Percentiles rank a stretch among this genome's conserved stretches.
phyloP scores from a whole-genome alignment of 257 asterid species.

The Solanum pimpinellifolium region DNA sequence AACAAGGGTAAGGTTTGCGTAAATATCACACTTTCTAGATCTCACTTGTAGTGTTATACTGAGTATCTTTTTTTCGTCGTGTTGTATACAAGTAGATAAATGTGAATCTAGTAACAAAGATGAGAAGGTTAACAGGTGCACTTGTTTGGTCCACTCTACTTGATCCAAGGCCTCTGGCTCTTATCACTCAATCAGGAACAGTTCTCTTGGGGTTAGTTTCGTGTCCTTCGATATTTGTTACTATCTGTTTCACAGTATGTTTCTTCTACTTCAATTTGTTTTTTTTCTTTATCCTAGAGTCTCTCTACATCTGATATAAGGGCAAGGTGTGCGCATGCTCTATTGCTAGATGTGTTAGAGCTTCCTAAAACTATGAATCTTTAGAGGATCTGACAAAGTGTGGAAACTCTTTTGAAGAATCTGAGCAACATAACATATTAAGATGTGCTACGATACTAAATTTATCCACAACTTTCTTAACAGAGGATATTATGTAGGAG shows the following conservation, averaged over 20 bases:
- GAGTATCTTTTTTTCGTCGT: neutral
- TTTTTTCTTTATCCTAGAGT: no score
- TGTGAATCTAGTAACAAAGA: neutral
- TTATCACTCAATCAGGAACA: constrained; percentile 48
- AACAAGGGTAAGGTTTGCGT: no score
- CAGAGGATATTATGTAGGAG: constrained; percentile 47
- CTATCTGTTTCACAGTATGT: neutral
- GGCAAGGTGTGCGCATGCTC: no score
- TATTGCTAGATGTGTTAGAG: neutral
- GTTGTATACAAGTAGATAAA: neutral
- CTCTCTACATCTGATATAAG: no score
- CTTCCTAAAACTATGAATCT: neutral
- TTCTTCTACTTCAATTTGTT: neutral
- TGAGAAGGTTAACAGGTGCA: constrained; percentile 18
- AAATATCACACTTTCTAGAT: no score
- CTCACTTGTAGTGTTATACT: no score
- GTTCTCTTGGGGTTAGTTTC: constrained; percentile 24
- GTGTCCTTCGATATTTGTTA: neutral
- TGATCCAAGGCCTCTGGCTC: constrained; percentile 35
- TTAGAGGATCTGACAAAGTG: neutral
- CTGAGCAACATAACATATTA: neutral
- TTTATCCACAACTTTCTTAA: neutral
- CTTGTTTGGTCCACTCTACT: constrained; percentile 50
- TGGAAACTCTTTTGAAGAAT: neutral
- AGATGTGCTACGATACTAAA: neutral